Conservation (phyloP, 768 basidiomycete genomes). For the Infundibulicybe gibba region DNA sequence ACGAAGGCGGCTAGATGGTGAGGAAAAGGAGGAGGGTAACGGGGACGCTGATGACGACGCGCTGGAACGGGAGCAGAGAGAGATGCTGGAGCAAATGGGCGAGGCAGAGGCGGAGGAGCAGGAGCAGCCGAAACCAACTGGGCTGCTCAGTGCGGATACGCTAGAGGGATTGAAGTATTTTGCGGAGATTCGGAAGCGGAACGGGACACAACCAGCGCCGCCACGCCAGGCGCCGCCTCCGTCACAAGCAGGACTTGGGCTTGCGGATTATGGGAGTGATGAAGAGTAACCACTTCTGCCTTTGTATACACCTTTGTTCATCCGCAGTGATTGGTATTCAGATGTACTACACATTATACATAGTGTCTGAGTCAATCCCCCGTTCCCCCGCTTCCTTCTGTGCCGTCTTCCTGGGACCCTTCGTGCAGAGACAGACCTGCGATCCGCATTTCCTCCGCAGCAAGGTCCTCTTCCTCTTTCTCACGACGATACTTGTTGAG, state of each 20-base stretch:
- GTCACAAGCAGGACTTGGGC: conserved; percentile 46
- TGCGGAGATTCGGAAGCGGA: conserved; percentile 77
- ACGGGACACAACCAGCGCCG: conserved; percentile 32
- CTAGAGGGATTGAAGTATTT: conserved; percentile 90
- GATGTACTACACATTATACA: not conserved
- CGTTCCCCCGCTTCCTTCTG: conserved; percentile 25
- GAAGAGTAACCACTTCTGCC: conserved; percentile 34
- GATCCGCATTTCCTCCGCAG: conserved; percentile 50
- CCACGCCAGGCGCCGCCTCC: conserved; percentile 27
- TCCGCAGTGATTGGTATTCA: not conserved
- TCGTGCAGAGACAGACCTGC: conserved; percentile 36
- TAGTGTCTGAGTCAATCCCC: not conserved
- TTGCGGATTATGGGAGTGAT: conserved; percentile 81
- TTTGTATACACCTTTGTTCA: conserved; percentile 12
- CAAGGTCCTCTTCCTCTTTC: conserved; percentile 58
- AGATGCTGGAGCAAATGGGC: conserved; percentile 19
- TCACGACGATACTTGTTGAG: conserved; percentile 56
- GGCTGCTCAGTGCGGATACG: conserved; percentile 80
- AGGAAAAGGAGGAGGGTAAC: conserved; percentile 23
- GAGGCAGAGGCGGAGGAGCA: conserved; percentile 20
- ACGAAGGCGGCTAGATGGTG: conserved; percentile 19
- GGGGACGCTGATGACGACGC: conserved; percentile 29
- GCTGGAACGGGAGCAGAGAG: conserved; percentile 31
- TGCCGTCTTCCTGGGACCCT: conserved; percentile 21
- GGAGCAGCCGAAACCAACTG: conserved; percentile 35